Evolutionary conservation across 331 rosid genomes (phyloP).

Genomic region (Dryas integrifolia): DNA sequence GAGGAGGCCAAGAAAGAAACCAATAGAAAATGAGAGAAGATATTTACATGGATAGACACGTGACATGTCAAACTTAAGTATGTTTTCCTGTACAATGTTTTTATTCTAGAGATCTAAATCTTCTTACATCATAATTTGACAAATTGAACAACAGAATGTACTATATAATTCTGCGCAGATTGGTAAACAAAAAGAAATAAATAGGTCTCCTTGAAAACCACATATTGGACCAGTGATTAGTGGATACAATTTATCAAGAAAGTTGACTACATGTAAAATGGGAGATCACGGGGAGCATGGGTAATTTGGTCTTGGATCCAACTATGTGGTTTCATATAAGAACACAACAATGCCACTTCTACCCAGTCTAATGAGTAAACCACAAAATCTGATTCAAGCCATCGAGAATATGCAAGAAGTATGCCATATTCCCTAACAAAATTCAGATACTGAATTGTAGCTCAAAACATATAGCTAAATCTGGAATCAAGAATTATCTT

Average conservation of each 20-base stretch:
- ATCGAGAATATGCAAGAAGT: background rate
- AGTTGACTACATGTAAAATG: background rate
- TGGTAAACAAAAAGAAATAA: background rate
- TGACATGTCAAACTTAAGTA: background rate
- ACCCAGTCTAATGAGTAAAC: background rate
- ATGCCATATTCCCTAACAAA: background rate
- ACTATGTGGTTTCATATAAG: background rate
- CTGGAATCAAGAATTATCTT: background rate
- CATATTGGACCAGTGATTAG: background rate
- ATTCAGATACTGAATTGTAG: background rate
- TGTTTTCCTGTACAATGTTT: background rate
- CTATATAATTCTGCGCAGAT: background rate
- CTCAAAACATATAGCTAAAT: background rate
- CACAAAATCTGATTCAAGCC: background rate
- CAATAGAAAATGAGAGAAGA: background rate
- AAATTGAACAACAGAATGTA: background rate
- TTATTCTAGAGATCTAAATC: background rate
- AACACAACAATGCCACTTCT: background rate
- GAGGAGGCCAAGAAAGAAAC: conserved; percentile 4
- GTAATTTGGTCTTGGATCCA: conserved; percentile 3
- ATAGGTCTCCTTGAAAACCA: background rate
- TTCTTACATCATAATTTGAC: background rate
- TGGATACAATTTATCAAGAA: background rate
- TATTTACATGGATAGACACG: background rate
- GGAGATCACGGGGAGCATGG: background rate